phyloP scores from a whole-genome alignment of 352 stramenopile species.

The Phytophthora capsici region DNA sequence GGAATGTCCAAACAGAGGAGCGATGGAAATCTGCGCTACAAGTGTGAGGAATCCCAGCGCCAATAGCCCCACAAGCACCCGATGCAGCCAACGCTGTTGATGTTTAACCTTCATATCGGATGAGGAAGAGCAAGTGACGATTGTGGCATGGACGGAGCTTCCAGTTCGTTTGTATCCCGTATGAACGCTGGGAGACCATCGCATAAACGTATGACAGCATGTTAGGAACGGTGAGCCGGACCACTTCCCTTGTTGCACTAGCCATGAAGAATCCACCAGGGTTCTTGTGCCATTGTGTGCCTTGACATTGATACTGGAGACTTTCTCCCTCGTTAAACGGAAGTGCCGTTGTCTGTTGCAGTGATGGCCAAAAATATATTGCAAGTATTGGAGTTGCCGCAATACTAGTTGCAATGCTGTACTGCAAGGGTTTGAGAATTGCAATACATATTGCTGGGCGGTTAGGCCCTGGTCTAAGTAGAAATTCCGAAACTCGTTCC shows the following conservation, averaged over 20 bases:
- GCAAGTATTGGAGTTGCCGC: no score
- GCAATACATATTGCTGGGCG: no score
- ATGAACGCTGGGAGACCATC: background rate
- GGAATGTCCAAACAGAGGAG: conserved; percentile 22
- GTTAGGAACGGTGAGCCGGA: conserved; percentile 3
- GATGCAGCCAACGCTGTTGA: conserved; percentile 22
- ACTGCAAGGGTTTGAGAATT: no score
- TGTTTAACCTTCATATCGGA: background rate
- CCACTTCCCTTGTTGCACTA: background rate
- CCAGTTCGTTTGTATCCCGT: background rate
- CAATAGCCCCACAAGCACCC: conserved; percentile 20
- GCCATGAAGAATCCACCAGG: conserved; percentile 3
- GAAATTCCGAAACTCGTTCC: no score
- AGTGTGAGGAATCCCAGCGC: conserved; percentile 26
- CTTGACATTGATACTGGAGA: conserved; percentile 26
- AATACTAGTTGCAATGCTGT: no score
- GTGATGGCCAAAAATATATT: no score
- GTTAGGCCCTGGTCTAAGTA: no score
- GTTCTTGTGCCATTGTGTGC: conserved; percentile 16
- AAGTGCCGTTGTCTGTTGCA: no score
- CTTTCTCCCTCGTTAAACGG: background rate
- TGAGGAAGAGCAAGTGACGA: background rate
- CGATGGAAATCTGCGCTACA: conserved; percentile 14
- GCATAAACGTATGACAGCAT: no score
- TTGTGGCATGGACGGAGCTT: conserved; percentile 5